phyloP scores from a whole-genome alignment of 768 basidiomycete genomes.

The Leccinum aurantiacum region DNA sequence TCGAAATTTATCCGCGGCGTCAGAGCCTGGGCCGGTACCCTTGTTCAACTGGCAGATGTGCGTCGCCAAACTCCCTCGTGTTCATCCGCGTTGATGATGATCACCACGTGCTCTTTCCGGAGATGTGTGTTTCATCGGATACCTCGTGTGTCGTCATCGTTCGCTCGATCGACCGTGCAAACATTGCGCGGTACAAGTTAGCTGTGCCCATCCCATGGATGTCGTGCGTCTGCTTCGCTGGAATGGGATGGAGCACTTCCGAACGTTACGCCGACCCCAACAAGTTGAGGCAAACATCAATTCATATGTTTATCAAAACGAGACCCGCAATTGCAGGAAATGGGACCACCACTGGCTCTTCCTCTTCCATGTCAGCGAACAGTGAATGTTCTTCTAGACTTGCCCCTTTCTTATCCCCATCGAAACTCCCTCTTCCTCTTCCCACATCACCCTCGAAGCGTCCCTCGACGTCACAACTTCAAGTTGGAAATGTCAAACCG shows the following conservation, averaged over 20 bases:
- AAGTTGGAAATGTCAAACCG: conserved; percentile 1
- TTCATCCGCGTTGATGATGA: conserved; percentile 2
- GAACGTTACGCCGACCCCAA: no score
- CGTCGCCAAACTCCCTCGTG: conserved; percentile 10
- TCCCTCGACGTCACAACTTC: conserved; percentile 7
- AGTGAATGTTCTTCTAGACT: conserved; percentile 11
- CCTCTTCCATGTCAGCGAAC: conserved; percentile 8
- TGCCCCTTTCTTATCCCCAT: conserved; percentile 21
- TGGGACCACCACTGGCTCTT: not conserved
- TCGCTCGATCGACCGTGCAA: not conserved
- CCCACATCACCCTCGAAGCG: conserved; percentile 19
- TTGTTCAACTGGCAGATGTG: conserved; percentile 1
- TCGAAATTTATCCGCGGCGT: conserved; percentile 9
- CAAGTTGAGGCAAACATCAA: conserved; percentile 13
- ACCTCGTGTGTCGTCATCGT: not conserved
- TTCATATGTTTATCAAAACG: conserved; percentile 22
- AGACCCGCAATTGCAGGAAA: not conserved
- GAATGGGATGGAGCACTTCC: no score
- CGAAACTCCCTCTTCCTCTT: conserved; percentile 29
- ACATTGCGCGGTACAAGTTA: not conserved
- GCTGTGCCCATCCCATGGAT: no score
- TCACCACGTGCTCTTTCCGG: not conserved
- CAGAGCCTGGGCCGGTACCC: conserved; percentile 1
- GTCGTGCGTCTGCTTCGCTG: no score
- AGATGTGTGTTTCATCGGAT: not conserved